Evolutionary conservation across 2,329 filamentous ascomycete species (phyloP), one percentile per base, ranked within the genome.

Genomic region (Pseudogymnoascus sp.): DNA sequence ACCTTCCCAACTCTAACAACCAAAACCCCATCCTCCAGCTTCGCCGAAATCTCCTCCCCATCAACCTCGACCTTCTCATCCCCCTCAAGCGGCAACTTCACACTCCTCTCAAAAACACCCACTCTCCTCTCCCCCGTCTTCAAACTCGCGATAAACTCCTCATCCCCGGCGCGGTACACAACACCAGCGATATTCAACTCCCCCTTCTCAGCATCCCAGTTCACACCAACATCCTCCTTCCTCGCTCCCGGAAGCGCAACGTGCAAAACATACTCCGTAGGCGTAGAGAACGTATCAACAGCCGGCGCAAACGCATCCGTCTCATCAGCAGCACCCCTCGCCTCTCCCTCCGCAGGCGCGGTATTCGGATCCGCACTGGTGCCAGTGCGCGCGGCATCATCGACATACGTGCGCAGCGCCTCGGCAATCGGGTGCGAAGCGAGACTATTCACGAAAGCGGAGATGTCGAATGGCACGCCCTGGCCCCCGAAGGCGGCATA

Each of bases 1-100:
- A 83, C 70, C 78, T 91, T 92, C 6, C 89, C 89, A 1, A 95
- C 84, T n/a, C 83, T 85, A n/a, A 95, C 80, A 36, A 87, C 78
- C 67, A 95, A 74, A 1, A 95, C 77, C 4, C 91, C 91, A 71
- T 94, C 88, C 73, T 91, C 88, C 75, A 95, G 80, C 76, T 85
- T 91, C 2, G 90, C 90, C 2, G 79, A 82, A 70, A 94, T 93
- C 23, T 75, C 79, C 58, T 87, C 81, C 1, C 79, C 82, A 68
- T 92, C 87, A 14, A 94, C 78, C 66, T 82, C 80, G 6, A 86
- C 84, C 30, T 83, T 82, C 30, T 79, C 79, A 7, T 78, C 49
- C 75, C 78, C 16, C 9, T 71, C 76, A 19, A 73, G 81, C 49
- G 81, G 83, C 25, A 95, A 78, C 28, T 80, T 79, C 58, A 95